Evolutionary conservation across 2,329 filamentous ascomycete species (phyloP).

Genomic region (Chaetomiaceae sp.): DNA sequence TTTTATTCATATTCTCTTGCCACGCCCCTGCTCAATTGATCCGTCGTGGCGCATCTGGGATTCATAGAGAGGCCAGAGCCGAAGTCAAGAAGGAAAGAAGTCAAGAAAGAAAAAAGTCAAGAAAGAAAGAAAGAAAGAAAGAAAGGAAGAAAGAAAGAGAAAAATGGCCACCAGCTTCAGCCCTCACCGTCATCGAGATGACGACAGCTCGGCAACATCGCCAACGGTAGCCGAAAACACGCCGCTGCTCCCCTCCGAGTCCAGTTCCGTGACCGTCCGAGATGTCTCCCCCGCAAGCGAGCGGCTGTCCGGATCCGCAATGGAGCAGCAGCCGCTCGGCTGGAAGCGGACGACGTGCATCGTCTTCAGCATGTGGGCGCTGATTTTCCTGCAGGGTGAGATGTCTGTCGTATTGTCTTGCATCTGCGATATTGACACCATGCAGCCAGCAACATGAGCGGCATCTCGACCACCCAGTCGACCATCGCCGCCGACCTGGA

Average conservation of each 20-base stretch:
- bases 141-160: background rate
- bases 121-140: background rate
- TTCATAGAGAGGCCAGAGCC: too few relatives aligned
- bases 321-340: conserved; percentile 28
- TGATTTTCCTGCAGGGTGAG: conserved; percentile 58
- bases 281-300: conserved; percentile 19
- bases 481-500: conserved; percentile 70
- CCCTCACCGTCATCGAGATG: conserved; percentile 3
- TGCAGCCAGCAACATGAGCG: conserved; percentile 65
- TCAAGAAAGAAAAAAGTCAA: background rate
- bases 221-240: conserved; percentile 29
- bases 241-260: conserved; percentile 28
- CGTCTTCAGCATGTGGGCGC: conserved; percentile 48
- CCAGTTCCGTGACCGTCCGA: conserved; percentile 22
- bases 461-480: conserved; percentile 77
- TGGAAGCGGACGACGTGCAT: conserved; percentile 42
- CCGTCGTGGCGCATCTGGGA: background rate
- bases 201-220: conserved; percentile 20
- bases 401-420: background rate
- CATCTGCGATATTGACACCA: background rate
- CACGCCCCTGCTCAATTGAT: background rate
- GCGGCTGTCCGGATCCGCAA: conserved; percentile 1
- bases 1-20: background rate
- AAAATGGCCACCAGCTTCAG: conserved; percentile 3
- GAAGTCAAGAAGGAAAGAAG: background rate